Base-by-base conservation (phyloP, 352 stramenopile species). In the Achlya hypogyna region DNA sequence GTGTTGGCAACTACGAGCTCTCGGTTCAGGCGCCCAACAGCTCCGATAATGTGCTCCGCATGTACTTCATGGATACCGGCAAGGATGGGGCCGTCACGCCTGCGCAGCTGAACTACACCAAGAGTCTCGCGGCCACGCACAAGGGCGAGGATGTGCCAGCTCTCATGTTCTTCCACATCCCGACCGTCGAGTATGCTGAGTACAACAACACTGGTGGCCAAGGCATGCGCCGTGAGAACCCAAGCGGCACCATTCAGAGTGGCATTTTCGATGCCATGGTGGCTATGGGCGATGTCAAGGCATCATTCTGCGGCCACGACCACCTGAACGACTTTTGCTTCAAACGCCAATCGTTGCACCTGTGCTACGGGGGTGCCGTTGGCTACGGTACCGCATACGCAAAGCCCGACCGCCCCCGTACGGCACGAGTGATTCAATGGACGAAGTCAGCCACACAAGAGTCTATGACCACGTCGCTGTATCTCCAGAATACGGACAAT, bases 131-230 rank as follows among this genome's bases (percentile, higher is more conserved):
- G 4, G 38, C 22, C 4, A 51, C 12, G 23, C 56, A 64, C 42
- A 56, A 35, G 25, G 18, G 35, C 25, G 20, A 47, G 3, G 53
- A 64, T 28, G 32, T 78, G 5, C 74, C 76, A 0, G 78, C 76
- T 16, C 51, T 87, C 35, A 84, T 83, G 70, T 88, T 81, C 65
- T 86, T 84, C 51, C 80, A 88, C 63, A 88, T 88, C 34, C 80
- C 77, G 2, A 22, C 87, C 40, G 63, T 72, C 20, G 80, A 88
- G 63, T 87, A 83, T 43, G 14, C 52, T 29, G 56, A 64, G 16
- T 64, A 53, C 56, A 56, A 56, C n/a, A n/a, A n/a, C n/a, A n/a
- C n/a, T n/a, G n/a, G n/a, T n/a, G n/a, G 49, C 49, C 49, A 12
- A 51, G 29, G 0, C 18, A 42, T 27, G 25, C 20, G 35, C 18